Evolutionary conservation across 805 yeast genomes (phyloP), one percentile per base, ranked within the genome.

Genomic region (Cyberlindnera meyerae): DNA sequence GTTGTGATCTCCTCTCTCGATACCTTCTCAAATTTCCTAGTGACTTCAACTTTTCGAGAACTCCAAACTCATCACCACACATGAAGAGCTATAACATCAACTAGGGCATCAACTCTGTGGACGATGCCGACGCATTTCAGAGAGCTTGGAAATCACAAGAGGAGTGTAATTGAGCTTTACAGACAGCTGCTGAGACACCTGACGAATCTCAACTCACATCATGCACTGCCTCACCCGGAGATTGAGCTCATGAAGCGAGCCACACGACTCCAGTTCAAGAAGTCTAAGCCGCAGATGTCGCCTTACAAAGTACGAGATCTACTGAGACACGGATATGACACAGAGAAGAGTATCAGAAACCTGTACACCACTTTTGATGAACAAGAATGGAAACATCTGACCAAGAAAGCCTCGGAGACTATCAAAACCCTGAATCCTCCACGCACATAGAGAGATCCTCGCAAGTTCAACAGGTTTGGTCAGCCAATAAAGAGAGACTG

Each of bases 51-150:
- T 29, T 21, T 30, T 18, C n/a, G 18, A 27, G 27, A 24, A 26
- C 3, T 18, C 18, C 7, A 16, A 8, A 15, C 25, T n/a, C n/a
- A n/a, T n/a, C n/a, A n/a, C n/a, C n/a, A n/a, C n/a, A n/a, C n/a
- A n/a, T n/a, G n/a, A n/a, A n/a, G n/a, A n/a, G n/a, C n/a, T n/a
- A n/a, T n/a, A 34, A 9, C 8, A 6, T 24, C 17, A 8, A 13
- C n/a, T n/a, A n/a, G n/a, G n/a, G n/a, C n/a, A n/a, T n/a, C n/a
- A n/a, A n/a, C n/a, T n/a, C n/a, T n/a, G n/a, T n/a, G n/a, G n/a
- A n/a, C 9, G 20, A 51, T 47, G 64, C 59, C 55, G 18, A 47
- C 49, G 7, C 61, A 58, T 37, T 63, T 63, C 44, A 49, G 51
- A 12, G 27, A 42, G 8, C 35, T 61, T 4, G 37, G 37, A 4